Evolutionary conservation across 1,139 yeast species (phyloP), one percentile per base, ranked within the genome.

Genomic region (Saccharomyces pastorianus): DNA sequence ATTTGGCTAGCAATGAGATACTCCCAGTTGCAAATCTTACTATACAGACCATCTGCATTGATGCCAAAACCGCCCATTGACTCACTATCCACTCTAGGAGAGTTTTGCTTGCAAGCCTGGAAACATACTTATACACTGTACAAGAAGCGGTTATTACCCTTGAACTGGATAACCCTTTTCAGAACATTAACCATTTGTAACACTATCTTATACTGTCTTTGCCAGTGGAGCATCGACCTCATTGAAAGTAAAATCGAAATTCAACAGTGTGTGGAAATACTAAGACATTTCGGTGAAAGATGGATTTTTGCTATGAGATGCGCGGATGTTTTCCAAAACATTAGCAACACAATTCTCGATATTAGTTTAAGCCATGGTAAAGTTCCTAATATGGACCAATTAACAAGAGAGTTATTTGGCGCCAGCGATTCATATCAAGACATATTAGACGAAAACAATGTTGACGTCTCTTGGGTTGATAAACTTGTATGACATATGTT

Each of bases 91-190:
- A 62, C 70, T 2, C 59, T 77, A 34, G 78, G 80, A 0, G 72
- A 72, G 51, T 69, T 72, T 28, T 75, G 78, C 58, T 60, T 75
- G 14, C 71, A 75, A 51, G 73, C 75, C 5, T 62, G 77, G 53
- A 71, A 76, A 20, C 72, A 72, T 58, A 74, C 76, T 1, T 75
- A 77, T 62, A 72, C 70, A 46, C 58, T 78, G 5, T 78, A 74
- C 65, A 71, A 73, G 49, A 67, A 75, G 13, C 74, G 73, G 52
- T 59, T 75, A 44, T 61, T 78, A 38, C 82, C 81, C 0, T 62
- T 76, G 51, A 77, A 76, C 57, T 78, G 82, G 82, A 74, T 77
- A 29, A 76, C 80, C 1, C 60, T 77, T 13, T 74, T 76, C 59
- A 68, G 79, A 51, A 73, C 78, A 31, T 59, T 78, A 42, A 73